Percentiles rank a stretch among this genome's conserved stretches.
Conservation (phyloP, 441 rosid species). For the Melastoma candidum region DNA sequence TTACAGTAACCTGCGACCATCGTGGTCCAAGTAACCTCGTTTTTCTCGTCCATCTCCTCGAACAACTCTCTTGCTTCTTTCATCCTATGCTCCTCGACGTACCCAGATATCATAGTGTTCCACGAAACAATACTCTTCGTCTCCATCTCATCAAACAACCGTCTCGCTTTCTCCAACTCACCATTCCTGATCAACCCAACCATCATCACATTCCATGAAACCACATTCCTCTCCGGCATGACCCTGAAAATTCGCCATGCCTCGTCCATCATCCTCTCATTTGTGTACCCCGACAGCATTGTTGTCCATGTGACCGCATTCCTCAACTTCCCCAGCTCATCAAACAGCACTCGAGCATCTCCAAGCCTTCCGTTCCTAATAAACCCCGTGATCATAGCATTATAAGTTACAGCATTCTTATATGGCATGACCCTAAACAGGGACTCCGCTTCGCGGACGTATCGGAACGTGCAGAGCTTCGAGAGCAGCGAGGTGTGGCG, state of each 20-base stretch:
- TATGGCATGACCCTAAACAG: constrained; percentile 56
- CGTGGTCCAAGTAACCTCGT: constrained; percentile 68
- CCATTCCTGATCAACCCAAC: constrained; percentile 53
- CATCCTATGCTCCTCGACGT: constrained; percentile 36
- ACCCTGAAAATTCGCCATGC: constrained; percentile 46
- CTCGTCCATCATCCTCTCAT: constrained; percentile 40
- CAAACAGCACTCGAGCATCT: constrained; percentile 14
- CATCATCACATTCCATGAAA: constrained; percentile 69
- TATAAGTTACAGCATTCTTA: constrained; percentile 54
- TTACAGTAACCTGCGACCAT: constrained; percentile 63
- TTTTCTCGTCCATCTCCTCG: constrained; percentile 48
- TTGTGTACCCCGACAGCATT: constrained; percentile 49
- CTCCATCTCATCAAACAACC: constrained; percentile 43
- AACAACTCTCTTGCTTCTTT: constrained; percentile 59
- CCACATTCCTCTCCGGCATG: constrained; percentile 71
- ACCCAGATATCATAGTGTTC: constrained; percentile 64
- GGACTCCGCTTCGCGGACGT: constrained; percentile 42
- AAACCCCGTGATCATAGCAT: constrained; percentile 46
- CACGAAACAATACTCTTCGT: constrained; percentile 46
- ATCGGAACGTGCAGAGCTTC: constrained; percentile 34
- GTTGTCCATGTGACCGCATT: constrained; percentile 70
- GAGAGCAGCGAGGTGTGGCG: constrained; percentile 60
- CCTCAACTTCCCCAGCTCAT: constrained; percentile 32
- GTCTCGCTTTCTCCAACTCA: constrained; percentile 46
- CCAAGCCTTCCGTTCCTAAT: constrained; percentile 35